Conservation (phyloP, 768 basidiomycete species). For the Tricholoma hemisulphureum region DNA sequence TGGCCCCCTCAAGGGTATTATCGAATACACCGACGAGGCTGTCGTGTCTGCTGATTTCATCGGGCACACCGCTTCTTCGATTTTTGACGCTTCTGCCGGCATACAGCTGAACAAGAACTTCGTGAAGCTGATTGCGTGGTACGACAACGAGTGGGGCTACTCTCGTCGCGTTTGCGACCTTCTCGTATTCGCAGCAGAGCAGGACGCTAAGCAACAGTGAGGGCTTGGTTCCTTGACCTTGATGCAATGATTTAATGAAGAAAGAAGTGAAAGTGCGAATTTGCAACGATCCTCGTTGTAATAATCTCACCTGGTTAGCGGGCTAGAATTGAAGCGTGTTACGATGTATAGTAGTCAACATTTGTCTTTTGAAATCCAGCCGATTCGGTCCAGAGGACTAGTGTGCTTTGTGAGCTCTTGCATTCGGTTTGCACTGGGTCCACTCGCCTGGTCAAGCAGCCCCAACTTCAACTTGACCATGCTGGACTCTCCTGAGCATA, state of each 20-base stretch:
- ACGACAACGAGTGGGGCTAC: conserved; percentile 96
- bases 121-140: conserved; percentile 96
- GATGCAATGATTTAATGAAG: neutral
- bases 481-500: too few species aligned
- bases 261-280: neutral
- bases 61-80: conserved; percentile 74
- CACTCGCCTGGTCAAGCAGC: neutral
- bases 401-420: neutral
- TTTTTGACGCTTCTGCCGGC: conserved; percentile 93
- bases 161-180: conserved; percentile 91
- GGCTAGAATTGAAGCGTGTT: neutral
- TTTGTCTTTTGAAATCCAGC: neutral
- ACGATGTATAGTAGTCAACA: too few species aligned
- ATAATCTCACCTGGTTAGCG: neutral
- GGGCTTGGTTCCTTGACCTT: neutral
- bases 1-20: conserved; percentile 65
- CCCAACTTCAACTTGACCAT: too few species aligned
- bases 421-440: neutral
- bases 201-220: conserved; percentile 47
- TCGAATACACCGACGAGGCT: conserved; percentile 90
- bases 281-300: neutral
- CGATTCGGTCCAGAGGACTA: neutral
- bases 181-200: conserved; percentile 73
- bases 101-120: conserved; percentile 91
- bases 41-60: conserved; percentile 95